Evolutionary conservation across 2,329 filamentous ascomycete genomes (phyloP).

Genomic region (Penicillium expansum): DNA sequence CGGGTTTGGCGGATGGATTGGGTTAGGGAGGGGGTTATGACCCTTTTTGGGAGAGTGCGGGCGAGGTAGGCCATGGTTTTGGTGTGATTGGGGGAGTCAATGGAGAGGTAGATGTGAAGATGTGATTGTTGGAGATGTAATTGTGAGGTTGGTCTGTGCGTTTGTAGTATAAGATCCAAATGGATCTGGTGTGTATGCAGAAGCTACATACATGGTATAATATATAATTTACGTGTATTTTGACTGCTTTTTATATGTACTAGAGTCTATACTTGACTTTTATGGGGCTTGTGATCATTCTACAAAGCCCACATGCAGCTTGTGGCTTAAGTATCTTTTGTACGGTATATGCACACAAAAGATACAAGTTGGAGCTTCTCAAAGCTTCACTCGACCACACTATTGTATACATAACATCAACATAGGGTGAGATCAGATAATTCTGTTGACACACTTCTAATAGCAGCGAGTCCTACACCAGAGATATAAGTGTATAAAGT

Average conservation of each 20-base stretch:
- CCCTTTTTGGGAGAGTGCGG: conserved; percentile 7
- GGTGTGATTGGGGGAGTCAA: background rate
- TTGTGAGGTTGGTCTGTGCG: conserved; percentile 6
- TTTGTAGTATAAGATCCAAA: background rate
- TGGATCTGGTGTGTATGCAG: background rate
- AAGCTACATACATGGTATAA: background rate
- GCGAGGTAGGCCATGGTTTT: conserved; percentile 15
- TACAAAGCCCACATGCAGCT: background rate
- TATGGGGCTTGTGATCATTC: background rate
- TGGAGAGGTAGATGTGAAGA: background rate
- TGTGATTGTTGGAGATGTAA: conserved; percentile 6
- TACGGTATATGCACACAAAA: background rate
- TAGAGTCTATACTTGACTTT: background rate
- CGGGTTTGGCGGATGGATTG: background rate
- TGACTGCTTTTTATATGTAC: background rate
- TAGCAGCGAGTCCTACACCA: background rate
- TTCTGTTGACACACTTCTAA: background rate
- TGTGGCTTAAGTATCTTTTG: background rate
- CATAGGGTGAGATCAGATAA: background rate
- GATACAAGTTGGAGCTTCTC: background rate
- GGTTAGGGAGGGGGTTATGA: background rate
- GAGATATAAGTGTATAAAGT: background rate
- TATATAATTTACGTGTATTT: background rate
- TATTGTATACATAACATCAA: background rate
- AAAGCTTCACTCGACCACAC: background rate